Base-by-base conservation (phyloP, 768 basidiomycete species). In the Trametes gibbosa region DNA sequence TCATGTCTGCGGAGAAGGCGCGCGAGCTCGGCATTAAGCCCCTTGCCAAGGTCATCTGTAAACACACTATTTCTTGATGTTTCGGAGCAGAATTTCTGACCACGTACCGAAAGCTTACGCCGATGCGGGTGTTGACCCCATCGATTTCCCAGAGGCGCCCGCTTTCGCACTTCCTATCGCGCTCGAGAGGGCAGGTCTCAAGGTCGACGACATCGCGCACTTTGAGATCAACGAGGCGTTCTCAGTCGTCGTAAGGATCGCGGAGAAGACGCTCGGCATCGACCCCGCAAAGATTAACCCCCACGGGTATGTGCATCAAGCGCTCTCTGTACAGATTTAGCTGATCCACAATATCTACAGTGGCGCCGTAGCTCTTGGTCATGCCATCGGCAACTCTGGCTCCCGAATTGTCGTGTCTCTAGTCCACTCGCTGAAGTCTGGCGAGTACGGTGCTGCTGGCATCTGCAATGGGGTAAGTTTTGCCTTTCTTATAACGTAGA, bases 191-290 rank as follows among this genome's bases (percentile, higher is more conserved):
- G 97, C 96, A 21, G 90, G 90, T 66, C 79, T 98, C 57, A 84
- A 85, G 19, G 69, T 85, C 48, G 79, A 89, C 43, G 93, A 99
- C 68, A 92, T 99, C 63, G 81, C 94, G 45, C 81, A 89, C 49
- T 99, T 93, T 71, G 97, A 99, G 74, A 84, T 98, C 73, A 99
- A 99, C 73, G 96, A 99, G 74, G 96, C 96, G 25, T 99, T 98
- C 82, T 95, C 94, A 1, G 90, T 90, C 47, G 96, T 98, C 65
- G 89, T 92, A 65, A 83, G 89, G 50, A 89, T 96, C 52, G 90
- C 90, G 2, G 93, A 97, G 77, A 90, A 98, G 76, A 80, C 92
- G 19, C 81, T 96, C 63, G 79, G 80, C 55, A 81, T 99, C 63
- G 89, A 93, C 73, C 83, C 90, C 29, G 82, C 85, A 53, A 98